Conservation (phyloP, 345 rosid genomes). For the Citrus medica region DNA sequence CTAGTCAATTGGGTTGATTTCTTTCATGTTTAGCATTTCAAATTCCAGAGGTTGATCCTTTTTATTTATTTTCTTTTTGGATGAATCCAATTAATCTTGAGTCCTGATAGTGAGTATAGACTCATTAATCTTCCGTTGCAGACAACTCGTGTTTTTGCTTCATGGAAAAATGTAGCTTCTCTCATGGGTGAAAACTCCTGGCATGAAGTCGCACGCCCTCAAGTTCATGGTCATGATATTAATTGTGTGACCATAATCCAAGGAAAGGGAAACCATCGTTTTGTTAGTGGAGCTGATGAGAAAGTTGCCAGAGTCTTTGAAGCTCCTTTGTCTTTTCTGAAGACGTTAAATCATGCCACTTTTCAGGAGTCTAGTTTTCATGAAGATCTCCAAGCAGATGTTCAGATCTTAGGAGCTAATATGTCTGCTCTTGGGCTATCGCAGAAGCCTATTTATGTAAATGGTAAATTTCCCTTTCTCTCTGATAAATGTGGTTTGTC, state of each 20-base stretch:
- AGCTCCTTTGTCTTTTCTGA: conserved; percentile 83
- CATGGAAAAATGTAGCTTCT: conserved; percentile 60
- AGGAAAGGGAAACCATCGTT: conserved; percentile 86
- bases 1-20: background rate
- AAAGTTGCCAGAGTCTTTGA: conserved; percentile 94
- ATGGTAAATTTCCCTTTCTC: conserved; percentile 39
- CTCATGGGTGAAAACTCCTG: conserved; percentile 39
- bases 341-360: conserved; percentile 65
- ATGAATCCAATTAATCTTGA: background rate
- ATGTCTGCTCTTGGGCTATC: conserved; percentile 98
- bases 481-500: background rate
- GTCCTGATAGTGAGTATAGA: background rate
- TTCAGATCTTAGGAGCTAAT: conserved; percentile 86
- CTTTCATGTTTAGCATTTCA: background rate
- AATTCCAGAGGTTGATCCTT: background rate
- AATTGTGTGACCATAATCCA: conserved; percentile 72
- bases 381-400: conserved; percentile 53
- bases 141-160: conserved; percentile 79
- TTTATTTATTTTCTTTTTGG: background rate
- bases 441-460: conserved; percentile 88
- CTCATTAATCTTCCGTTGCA: conserved; percentile 26
- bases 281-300: conserved; percentile 97
- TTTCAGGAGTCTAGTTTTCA: conserved; percentile 41
- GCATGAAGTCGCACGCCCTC: conserved; percentile 96
- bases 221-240: conserved; percentile 96